Evolutionary conservation across 129 eudicot species (phyloP).

Genomic region (Oenanthe sinensis): DNA sequence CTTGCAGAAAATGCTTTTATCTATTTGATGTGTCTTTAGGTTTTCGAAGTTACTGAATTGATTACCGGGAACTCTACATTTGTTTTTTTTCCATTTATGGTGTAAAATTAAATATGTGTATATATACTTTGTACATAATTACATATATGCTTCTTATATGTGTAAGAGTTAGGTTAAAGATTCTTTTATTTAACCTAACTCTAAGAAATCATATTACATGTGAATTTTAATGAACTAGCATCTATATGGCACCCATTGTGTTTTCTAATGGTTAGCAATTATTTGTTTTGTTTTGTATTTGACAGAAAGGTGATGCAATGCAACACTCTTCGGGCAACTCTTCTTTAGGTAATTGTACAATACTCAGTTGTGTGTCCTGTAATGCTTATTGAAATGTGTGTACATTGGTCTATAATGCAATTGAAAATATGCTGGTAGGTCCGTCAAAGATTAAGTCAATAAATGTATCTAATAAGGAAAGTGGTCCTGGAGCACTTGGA

Average conservation of each 20-base stretch:
- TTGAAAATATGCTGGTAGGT: conserved; percentile 22
- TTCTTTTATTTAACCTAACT: no score
- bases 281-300: conserved; percentile 2
- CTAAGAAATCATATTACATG: no score
- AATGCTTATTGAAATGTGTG: background rate
- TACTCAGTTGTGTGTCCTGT: background rate
- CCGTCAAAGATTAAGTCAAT: conserved; percentile 26
- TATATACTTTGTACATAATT: background rate
- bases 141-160: background rate
- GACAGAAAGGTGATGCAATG: conserved; percentile 30
- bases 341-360: conserved; percentile 27
- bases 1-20: background rate
- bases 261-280: conserved; percentile 2
- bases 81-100: background rate
- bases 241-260: background rate
- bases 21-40: background rate
- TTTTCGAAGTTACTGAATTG: background rate
- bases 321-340: conserved; percentile 29
- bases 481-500: conserved; percentile 35
- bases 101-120: background rate
- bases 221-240: background rate
- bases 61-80: background rate
- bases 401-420: background rate
- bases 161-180: background rate
- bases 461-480: conserved; percentile 29